phyloP scores from a whole-genome alignment of 768 basidiomycete species.

The Wakefieldia striispora region DNA sequence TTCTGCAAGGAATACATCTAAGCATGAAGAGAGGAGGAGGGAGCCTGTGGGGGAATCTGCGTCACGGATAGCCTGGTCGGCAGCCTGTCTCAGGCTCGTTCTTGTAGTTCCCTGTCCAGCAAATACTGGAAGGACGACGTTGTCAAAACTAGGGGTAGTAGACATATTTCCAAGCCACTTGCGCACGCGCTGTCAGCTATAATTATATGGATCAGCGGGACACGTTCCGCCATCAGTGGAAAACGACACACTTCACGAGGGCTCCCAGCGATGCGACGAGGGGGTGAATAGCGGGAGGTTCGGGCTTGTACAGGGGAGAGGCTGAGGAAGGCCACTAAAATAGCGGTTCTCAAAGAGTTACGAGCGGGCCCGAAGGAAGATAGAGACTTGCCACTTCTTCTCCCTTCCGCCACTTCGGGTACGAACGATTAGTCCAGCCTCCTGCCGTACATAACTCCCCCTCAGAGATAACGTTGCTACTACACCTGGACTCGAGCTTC shows the following conservation, averaged over 20 bases:
- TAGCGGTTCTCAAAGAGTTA: constrained; percentile 7
- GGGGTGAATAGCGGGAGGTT: not conserved
- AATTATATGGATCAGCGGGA: not conserved
- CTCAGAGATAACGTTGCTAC: constrained; percentile 24
- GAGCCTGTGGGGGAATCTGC: constrained; percentile 40
- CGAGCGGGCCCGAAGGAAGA: constrained; percentile 16
- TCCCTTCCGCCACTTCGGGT: constrained; percentile 16
- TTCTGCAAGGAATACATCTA: constrained; percentile 49
- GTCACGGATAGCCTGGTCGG: constrained; percentile 41
- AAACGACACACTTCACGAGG: constrained; percentile 5
- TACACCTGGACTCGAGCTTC: constrained; percentile 19
- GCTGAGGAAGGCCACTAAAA: constrained; percentile 9
- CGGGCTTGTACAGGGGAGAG: not conserved
- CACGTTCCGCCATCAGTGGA: not conserved
- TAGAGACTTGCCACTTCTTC: constrained; percentile 20
- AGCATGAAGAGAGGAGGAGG: constrained; percentile 49
- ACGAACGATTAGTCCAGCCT: constrained; percentile 6
- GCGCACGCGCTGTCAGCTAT: not conserved
- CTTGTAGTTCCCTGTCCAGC: constrained; percentile 52
- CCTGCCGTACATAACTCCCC: constrained; percentile 21
- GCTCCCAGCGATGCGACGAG: not conserved
- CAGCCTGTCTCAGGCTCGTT: constrained; percentile 30
- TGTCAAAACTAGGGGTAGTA: not conserved
- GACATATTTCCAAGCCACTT: constrained; percentile 4
- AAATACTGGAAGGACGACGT: constrained; percentile 47